Evolutionary conservation across 2,329 filamentous ascomycete species (phyloP).

Genomic region (Sphaerulina musiva): DNA sequence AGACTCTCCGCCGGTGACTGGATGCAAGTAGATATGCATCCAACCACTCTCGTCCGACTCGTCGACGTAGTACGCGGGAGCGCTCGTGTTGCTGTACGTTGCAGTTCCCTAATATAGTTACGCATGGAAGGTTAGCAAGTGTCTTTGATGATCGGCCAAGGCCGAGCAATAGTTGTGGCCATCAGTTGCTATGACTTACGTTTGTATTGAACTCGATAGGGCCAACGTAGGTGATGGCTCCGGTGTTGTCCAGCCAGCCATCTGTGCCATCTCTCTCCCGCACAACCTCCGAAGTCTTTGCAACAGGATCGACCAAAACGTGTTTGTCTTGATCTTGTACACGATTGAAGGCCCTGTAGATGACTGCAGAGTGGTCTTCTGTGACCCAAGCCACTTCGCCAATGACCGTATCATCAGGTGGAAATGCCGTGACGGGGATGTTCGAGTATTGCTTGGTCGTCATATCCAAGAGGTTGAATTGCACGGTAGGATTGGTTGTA

Average conservation of each 20-base stretch:
- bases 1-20: constrained; percentile 47
- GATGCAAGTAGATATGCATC: constrained; percentile 60
- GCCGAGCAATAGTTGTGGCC: too few relatives aligned
- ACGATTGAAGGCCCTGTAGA: constrained; percentile 62
- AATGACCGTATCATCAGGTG: constrained; percentile 56
- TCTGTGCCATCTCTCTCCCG: constrained; percentile 53
- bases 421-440: constrained; percentile 53
- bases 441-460: constrained; percentile 41
- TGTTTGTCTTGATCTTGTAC: constrained; percentile 61
- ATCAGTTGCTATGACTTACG: too few relatives aligned
- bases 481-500: constrained; percentile 59
- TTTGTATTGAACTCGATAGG: constrained; percentile 31
- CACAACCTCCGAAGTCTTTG: constrained; percentile 42
- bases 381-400: constrained; percentile 65
- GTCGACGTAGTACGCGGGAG: constrained; percentile 54
- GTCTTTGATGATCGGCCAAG: too few relatives aligned
- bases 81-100: constrained; percentile 11
- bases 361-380: constrained; percentile 52
- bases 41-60: constrained; percentile 60
- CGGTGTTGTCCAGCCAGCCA: constrained; percentile 58
- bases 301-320: constrained; percentile 52
- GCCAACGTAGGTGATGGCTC: constrained; percentile 52
- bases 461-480: constrained; percentile 54
- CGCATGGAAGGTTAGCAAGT: too few relatives aligned
- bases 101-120: not conserved